Percentiles rank a stretch among this genome's conserved stretches.
phyloP scores from a whole-genome alignment of 2,329 filamentous ascomycete genomes.

The Colletotrichum ledebouriae region DNA sequence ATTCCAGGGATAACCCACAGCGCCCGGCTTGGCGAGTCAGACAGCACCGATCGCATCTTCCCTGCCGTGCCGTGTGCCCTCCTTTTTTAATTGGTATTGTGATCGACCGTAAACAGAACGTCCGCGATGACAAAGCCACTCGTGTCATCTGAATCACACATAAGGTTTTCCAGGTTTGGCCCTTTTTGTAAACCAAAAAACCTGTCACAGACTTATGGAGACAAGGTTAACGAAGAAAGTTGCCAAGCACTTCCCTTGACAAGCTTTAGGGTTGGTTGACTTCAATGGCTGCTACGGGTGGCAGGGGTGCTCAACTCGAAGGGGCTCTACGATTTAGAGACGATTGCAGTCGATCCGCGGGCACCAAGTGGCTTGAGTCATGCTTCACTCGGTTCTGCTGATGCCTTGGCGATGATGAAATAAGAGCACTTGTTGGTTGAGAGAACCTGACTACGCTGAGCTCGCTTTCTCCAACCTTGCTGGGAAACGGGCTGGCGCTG shows the following conservation, averaged over 20 bases:
- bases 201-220: background rate
- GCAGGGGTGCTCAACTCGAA: background rate
- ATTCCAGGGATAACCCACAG: background rate
- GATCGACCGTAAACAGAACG: conserved; percentile 1
- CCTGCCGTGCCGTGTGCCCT: conserved; percentile 11
- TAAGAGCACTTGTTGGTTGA: background rate
- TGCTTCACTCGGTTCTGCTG: conserved; percentile 8
- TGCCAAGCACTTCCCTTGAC: conserved; percentile 16
- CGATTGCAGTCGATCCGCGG: conserved; percentile 17
- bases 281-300: conserved; percentile 5
- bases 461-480: background rate
- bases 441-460: no score
- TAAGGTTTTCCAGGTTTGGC: background rate
- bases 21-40: conserved; percentile 17
- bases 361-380: background rate
- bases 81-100: conserved; percentile 2
- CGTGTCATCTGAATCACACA: conserved; percentile 7
- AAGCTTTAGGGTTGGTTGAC: background rate
- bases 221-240: conserved; percentile 16
- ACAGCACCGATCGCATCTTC: background rate
- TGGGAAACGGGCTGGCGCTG: background rate
- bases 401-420: background rate
- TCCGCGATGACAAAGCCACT: conserved; percentile 9
- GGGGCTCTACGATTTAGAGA: background rate
- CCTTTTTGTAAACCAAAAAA: background rate